phyloP scores from a whole-genome alignment of 2,329 filamentous ascomycete genomes.

The Phaeomoniella chlamydospora region DNA sequence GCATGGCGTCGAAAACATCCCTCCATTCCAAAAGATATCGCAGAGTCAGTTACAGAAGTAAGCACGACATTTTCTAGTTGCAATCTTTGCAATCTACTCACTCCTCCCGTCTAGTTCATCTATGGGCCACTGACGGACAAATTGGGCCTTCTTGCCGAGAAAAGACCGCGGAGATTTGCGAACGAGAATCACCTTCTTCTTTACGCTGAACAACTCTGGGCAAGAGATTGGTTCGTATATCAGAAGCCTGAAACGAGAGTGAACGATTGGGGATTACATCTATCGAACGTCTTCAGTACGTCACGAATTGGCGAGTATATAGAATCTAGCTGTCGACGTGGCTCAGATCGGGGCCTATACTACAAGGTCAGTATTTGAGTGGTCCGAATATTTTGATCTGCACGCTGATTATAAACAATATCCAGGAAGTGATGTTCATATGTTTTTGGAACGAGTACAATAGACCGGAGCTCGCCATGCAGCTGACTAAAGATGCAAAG shows the following conservation, averaged over 20 bases:
- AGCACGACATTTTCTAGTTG: background rate
- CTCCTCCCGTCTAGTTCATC: background rate
- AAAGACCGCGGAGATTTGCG: background rate
- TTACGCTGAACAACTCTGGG: background rate
- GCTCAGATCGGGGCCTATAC: slow-evolving; percentile 1
- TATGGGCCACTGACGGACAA: background rate
- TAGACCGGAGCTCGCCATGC: background rate
- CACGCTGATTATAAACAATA: no score
- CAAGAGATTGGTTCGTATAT: slow-evolving; percentile 1
- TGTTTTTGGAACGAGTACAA: background rate
- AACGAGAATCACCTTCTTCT: background rate
- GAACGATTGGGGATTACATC: background rate
- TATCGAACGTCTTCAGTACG: background rate
- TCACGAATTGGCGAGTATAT: slow-evolving; percentile 1
- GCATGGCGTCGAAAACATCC: background rate
- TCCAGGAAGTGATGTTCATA: background rate
- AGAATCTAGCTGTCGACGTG: background rate
- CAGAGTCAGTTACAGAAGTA: background rate
- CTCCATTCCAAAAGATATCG: background rate
- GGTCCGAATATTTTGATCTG: no score
- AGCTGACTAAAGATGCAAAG: slow-evolving; percentile 1
- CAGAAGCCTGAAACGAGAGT: slow-evolving; percentile 1
- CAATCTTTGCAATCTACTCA: background rate
- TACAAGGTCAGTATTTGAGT: slow-evolving; percentile 1
- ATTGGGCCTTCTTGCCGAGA: background rate